These are phyloP conservation scores for Calonectria multiphialidica DNA, from an alignment of 2,329 filamentous ascomycete genomes.

Conservation along the genomic window DNA sequence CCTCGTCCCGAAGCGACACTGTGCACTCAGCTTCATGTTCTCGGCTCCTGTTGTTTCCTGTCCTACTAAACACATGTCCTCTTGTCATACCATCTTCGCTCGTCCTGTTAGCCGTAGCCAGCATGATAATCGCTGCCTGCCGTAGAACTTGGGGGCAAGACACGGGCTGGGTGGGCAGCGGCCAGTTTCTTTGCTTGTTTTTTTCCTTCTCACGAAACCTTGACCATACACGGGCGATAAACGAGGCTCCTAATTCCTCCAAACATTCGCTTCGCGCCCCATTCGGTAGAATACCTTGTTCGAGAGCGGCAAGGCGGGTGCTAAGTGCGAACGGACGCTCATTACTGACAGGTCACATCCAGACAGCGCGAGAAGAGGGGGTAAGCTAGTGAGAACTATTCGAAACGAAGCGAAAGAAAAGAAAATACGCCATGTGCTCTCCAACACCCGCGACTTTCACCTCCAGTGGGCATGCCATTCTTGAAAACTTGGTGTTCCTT, in stretches of 20 bases:
- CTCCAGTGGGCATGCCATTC: neutral
- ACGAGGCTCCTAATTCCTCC: neutral
- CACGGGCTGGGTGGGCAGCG: conserved; percentile 6
- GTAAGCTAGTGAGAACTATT: neutral
- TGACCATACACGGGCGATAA: neutral
- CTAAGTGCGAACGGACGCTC: conserved; percentile 1
- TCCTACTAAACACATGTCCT: conserved; percentile 13
- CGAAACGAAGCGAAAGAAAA: neutral
- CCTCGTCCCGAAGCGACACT: neutral
- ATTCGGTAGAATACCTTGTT: neutral
- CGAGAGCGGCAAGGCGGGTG: neutral
- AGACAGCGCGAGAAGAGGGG: neutral
- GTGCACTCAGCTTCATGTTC: neutral
- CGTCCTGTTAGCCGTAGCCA: conserved; percentile 14
- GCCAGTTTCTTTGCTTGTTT: neutral
- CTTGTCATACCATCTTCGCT: conserved; percentile 1
- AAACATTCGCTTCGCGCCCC: neutral
- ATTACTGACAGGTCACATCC: conserved; percentile 21
- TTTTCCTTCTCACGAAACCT: neutral
- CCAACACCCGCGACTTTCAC: neutral
- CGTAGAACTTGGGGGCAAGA: conserved; percentile 31
- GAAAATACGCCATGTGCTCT: conserved; percentile 9
- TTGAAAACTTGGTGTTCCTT: neutral
- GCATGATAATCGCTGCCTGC: conserved; percentile 27
- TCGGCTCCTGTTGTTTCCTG: neutral